Conservation (phyloP, 2,329 filamentous ascomycete genomes). For the Penicillium sp. region DNA sequence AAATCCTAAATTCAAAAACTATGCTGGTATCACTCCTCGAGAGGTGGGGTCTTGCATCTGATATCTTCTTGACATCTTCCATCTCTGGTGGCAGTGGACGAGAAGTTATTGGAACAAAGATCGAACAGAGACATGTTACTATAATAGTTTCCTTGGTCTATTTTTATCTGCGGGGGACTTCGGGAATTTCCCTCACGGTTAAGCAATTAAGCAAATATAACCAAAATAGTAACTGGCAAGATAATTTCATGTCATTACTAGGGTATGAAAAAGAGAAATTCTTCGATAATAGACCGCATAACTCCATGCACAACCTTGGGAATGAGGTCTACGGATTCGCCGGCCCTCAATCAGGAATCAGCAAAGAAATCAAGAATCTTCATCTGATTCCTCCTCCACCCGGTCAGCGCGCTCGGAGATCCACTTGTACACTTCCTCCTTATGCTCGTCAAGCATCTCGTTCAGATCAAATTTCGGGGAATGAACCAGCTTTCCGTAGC, state of each 20-base stretch:
- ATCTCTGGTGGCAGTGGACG: background rate
- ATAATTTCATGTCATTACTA: constrained; percentile 2
- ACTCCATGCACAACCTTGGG: background rate
- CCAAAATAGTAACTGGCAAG: background rate
- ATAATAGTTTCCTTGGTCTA: background rate
- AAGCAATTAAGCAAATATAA: background rate
- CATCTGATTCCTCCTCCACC: constrained; percentile 29
- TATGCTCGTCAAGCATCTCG: constrained; percentile 58
- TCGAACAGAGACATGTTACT: background rate
- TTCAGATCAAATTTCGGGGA: constrained; percentile 50
- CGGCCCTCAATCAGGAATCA: background rate
- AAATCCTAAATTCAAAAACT: background rate
- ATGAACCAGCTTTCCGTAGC: constrained; percentile 55
- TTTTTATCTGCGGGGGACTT: background rate
- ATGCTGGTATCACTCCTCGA: background rate
- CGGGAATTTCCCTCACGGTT: background rate
- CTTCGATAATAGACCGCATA: background rate
- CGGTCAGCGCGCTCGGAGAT: constrained; percentile 43
- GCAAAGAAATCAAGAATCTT: constrained; percentile 3
- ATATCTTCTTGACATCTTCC: background rate
- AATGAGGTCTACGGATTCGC: background rate
- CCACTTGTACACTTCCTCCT: constrained; percentile 50
- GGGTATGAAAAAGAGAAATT: background rate
- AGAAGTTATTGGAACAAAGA: background rate
- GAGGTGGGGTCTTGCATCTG: background rate